Base-by-base conservation (phyloP, 371 early-diverging fungal genomes). In the Mucor irregularis region DNA sequence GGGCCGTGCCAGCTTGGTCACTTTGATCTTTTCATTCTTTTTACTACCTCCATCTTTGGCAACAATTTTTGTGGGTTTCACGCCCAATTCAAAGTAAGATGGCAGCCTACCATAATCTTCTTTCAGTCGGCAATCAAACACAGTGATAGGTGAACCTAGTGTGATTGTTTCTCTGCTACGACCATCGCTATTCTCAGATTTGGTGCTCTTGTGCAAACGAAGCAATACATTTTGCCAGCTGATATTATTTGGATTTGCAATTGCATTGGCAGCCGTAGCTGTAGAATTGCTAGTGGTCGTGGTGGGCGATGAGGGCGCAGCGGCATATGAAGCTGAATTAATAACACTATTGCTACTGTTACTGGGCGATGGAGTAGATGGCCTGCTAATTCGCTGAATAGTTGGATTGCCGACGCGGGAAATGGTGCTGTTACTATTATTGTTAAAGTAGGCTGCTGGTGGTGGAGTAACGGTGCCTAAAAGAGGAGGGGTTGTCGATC, bases 31-130 rank as follows among this genome's bases (percentile, higher is more conserved):
- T 3, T 21, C 22, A 13, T 38, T 37, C n/a, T 58, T 52, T 17
- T 56, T 51, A 22, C 37, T 28, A 10, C 21, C 45, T 8, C 14
- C 22, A 21, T 37, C 28, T 24, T 42, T 42, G 2, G 2, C 7
- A 26, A 43, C 26, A 43, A 38, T 28, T 25, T 51, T 30, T 3
- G 65, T 33, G 8, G 58, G 53, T n/a, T 59, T 56, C 14, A 61
- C 56, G 4, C 68, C 74, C 19, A 74, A 43, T 50, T 75, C 74
- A 55, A 61, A 68, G 33, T 77, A 77, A 19, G 74, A 71, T 1
- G 77, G 77, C 13, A 77, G 34, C 16, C 61, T 49, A 14, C 70
- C 71, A 58, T 71, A 77, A 42, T 77, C 77, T 62, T 77, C 77
- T 44, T 74, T 77, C 7, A 75, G 33, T 11, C 76, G 60, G 31